phyloP scores from a whole-genome alignment of 2,329 filamentous ascomycete species.

The Chaetothyriales sp. region DNA sequence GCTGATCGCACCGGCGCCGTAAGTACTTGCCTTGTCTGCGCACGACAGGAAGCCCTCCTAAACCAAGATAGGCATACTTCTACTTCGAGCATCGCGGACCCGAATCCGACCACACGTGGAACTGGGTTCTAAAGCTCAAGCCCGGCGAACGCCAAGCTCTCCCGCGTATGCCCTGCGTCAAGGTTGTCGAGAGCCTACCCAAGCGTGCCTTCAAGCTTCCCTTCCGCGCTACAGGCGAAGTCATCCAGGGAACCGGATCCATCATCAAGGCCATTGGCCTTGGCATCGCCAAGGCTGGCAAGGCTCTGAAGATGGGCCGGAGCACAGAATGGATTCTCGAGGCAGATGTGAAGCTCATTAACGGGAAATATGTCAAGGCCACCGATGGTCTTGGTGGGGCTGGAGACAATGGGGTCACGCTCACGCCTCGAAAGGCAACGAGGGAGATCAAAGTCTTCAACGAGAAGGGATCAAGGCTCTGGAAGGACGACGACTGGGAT shows the following conservation, averaged over 20 bases:
- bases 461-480: conserved; percentile 11
- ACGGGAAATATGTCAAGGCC: conserved; percentile 8
- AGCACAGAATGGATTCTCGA: conserved; percentile 11
- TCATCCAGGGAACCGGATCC: conserved; percentile 7
- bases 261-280: conserved; percentile 7
- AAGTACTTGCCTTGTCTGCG: conserved; percentile 2
- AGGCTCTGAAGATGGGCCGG: conserved; percentile 10
- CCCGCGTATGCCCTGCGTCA: conserved; percentile 14
- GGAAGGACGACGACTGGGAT: conserved; percentile 10
- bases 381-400: conserved; percentile 5
- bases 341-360: conserved; percentile 7
- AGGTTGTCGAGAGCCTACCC: conserved; percentile 11
- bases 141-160: conserved; percentile 14
- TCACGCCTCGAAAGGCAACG: neutral
- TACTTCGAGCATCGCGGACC: conserved; percentile 16
- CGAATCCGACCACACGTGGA: conserved; percentile 14
- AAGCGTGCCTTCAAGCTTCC: conserved; percentile 12
- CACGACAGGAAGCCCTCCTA: neutral
- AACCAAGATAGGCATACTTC: conserved; percentile 13
- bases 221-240: conserved; percentile 9
- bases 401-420: conserved; percentile 12
- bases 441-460: conserved; percentile 9
- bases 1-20: conserved; percentile 14
- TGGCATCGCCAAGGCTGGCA: conserved; percentile 11
- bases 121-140: conserved; percentile 13